Conservation (phyloP, 192 early-diverging fungal species). For the Entomortierella chlamydospora region DNA sequence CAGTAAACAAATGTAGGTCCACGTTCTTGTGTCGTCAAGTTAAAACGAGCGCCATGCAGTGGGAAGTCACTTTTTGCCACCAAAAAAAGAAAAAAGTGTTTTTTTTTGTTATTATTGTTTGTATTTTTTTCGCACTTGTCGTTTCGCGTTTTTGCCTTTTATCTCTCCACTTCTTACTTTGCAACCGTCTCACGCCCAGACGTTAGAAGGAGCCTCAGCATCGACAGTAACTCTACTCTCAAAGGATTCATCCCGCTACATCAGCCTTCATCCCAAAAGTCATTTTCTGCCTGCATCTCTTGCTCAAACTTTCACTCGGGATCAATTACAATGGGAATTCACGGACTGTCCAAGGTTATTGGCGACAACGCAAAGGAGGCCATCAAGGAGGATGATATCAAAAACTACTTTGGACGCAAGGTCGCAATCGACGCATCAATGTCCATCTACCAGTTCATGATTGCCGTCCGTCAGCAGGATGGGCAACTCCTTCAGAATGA, state of each 20-base stretch:
- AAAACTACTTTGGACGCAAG: constrained; percentile 92
- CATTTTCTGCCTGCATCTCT: background rate
- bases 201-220: background rate
- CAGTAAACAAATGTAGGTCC: no score
- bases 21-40: no score
- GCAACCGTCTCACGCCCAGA: background rate
- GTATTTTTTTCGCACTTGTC: background rate
- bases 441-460: constrained; percentile 98
- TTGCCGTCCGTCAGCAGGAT: constrained; percentile 90
- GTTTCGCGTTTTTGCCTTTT: background rate
- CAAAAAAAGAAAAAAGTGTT: no score
- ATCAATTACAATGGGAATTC: constrained; percentile 77
- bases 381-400: constrained; percentile 84
- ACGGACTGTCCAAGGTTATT: constrained; percentile 92
- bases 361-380: constrained; percentile 90
- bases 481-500: constrained; percentile 92
- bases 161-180: background rate
- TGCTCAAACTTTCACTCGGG: constrained; percentile 19
- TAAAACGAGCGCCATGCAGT: no score
- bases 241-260: background rate
- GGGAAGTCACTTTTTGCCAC: constrained; percentile 13
- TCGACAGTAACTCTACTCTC: background rate
- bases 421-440: constrained; percentile 98
- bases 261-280: background rate
- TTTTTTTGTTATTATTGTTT: background rate